phyloP scores from a whole-genome alignment of 2,329 filamentous ascomycete genomes.

The Fusarium sp. region DNA sequence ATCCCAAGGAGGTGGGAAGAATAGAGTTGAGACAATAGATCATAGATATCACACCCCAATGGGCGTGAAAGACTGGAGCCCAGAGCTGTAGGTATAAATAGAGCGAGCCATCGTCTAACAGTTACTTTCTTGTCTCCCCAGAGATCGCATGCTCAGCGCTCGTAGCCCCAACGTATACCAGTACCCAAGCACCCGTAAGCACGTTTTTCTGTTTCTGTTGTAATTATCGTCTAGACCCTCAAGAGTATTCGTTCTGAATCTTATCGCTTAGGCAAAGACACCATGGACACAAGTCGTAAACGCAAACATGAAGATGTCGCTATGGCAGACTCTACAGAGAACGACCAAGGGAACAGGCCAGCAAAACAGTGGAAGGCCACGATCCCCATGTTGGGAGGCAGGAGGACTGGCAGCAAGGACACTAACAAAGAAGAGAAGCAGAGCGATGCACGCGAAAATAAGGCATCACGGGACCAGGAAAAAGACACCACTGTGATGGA shows the following conservation, averaged over 20 bases:
- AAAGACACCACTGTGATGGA: no score
- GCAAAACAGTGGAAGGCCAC: background rate
- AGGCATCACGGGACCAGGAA: background rate
- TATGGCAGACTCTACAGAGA: background rate
- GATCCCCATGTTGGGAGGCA: background rate
- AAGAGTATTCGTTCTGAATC: fast-evolving
- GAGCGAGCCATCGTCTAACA: background rate
- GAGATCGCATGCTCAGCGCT: background rate
- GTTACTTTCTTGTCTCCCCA: background rate
- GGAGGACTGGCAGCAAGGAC: background rate
- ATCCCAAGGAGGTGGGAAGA: background rate
- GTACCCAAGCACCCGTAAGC: background rate
- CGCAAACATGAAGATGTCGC: background rate
- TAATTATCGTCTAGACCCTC: background rate
- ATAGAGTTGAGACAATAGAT: background rate
- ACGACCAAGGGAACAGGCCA: background rate
- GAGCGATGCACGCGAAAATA: fast-evolving
- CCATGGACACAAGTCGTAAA: background rate
- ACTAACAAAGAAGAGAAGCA: background rate
- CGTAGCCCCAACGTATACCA: background rate
- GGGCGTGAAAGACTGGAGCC: background rate
- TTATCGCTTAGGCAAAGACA: background rate
- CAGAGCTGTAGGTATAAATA: background rate
- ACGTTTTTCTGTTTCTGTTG: background rate
- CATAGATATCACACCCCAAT: background rate